Evolutionary conservation across 371 early-diverging fungal genomes (phyloP).

Genomic region (Mortierella sp.): DNA sequence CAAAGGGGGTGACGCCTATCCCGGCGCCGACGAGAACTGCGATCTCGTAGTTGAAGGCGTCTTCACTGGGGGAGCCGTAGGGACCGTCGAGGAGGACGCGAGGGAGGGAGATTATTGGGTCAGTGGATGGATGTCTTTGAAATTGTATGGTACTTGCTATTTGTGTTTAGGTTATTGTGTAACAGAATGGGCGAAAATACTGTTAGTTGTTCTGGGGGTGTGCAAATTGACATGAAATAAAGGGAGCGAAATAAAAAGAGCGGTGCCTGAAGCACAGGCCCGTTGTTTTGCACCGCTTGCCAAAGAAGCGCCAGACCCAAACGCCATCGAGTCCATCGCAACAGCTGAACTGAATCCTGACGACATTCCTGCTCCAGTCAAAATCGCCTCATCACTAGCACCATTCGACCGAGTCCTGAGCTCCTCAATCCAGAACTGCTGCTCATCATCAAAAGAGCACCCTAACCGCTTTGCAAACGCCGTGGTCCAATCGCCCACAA

Average conservation of each 20-base stretch:
- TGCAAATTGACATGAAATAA: neutral
- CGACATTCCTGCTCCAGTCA: neutral
- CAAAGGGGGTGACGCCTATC: constrained; percentile 86
- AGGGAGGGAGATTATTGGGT: constrained; percentile 58
- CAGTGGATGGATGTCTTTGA: neutral
- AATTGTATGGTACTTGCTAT: constrained; percentile 7
- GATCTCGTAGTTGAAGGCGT: constrained; percentile 85
- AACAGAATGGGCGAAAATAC: neutral
- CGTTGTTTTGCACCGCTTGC: neutral
- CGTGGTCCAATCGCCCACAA: constrained; percentile 85
- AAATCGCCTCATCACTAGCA: neutral
- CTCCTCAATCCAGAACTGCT: constrained; percentile 54
- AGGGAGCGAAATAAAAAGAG: neutral
- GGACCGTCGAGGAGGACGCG: constrained; percentile 86
- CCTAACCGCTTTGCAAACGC: constrained; percentile 72
- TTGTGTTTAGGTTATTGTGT: neutral
- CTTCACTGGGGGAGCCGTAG: constrained; percentile 88
- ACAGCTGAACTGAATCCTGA: neutral
- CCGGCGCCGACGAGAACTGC: constrained; percentile 84
- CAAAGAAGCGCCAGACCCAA: neutral
- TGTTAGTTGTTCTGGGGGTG: neutral
- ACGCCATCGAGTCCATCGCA: neutral
- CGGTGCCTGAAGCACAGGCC: neutral
- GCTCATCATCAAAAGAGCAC: constrained; percentile 55
- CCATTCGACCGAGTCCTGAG: constrained; percentile 20